These are phyloP conservation scores for Ogataea sp. DNA, from an alignment of 805 yeast genomes.

Conservation along the genomic window DNA sequence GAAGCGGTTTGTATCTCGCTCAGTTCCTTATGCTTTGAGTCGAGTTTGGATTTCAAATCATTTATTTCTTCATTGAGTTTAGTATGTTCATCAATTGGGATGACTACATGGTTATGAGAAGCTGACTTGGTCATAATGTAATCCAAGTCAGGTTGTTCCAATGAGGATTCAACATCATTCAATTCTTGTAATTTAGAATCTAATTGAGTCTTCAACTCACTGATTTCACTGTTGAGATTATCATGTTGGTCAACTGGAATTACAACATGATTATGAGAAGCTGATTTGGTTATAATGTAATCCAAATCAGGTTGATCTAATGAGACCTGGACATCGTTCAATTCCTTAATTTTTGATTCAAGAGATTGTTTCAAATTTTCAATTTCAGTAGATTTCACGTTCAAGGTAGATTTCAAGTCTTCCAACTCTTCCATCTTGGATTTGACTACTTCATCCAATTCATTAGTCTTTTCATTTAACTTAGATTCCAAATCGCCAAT, in stretches of 20 bases:
- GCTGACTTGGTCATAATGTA: conserved; percentile 21
- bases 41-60: neutral
- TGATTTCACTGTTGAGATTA: conserved; percentile 2
- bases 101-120: conserved; percentile 14
- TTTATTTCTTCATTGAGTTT: conserved; percentile 1
- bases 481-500: neutral
- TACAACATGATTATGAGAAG: conserved; percentile 3
- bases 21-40: neutral
- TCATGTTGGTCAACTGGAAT: conserved; percentile 15
- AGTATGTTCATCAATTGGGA: conserved; percentile 14
- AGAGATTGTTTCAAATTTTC: no score
- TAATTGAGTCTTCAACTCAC: neutral
- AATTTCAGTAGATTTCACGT: neutral
- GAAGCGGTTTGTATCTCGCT: neutral
- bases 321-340: neutral
- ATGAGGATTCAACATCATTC: conserved; percentile 3
- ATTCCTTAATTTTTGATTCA: neutral
- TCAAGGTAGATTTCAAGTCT: neutral
- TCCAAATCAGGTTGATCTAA: conserved; percentile 5
- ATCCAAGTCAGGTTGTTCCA: conserved; percentile 23
- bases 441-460: neutral
- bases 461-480: neutral
- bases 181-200: neutral
- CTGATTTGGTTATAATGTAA: conserved; percentile 4
- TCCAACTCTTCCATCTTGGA: neutral